Percentiles rank a stretch among this genome's conserved stretches.
These are phyloP conservation scores for Trichoderma sp. DNA, from an alignment of 2,329 filamentous ascomycete genomes.

Conservation along the genomic window DNA sequence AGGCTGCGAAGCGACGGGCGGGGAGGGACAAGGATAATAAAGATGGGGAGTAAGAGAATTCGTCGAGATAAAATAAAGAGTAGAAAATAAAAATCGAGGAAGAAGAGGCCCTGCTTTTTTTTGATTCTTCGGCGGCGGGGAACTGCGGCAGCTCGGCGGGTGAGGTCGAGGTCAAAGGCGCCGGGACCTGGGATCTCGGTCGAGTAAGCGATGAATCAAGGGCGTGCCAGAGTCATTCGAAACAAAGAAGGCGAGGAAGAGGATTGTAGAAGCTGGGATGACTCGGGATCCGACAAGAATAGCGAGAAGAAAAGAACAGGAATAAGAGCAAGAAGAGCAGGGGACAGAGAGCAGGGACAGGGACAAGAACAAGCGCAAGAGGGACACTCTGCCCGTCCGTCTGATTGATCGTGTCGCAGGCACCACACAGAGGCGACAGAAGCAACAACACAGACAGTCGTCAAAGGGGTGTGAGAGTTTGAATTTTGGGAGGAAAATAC, in stretches of 20 bases:
- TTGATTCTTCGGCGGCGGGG: neutral
- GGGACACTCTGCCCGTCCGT: neutral
- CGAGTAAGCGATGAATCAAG: slow-evolving; percentile 22
- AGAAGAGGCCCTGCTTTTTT: neutral
- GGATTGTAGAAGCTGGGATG: neutral
- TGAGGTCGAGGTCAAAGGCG: slow-evolving; percentile 15
- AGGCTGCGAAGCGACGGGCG: slow-evolving; percentile 1
- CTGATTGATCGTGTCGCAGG: neutral
- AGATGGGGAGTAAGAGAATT: neutral
- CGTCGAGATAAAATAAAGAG: neutral
- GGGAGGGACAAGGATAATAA: neutral
- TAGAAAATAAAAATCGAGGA: neutral
- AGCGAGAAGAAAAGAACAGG: neutral
- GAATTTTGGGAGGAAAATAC: neutral
- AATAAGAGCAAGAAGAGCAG: neutral
- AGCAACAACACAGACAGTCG: neutral
- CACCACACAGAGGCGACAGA: neutral
- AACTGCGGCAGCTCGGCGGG: slow-evolving; percentile 10
- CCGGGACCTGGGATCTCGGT: slow-evolving; percentile 21
- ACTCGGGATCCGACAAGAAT: neutral
- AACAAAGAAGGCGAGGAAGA: neutral
- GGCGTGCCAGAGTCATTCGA: slow-evolving; percentile 20
- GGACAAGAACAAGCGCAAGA: slow-evolving; percentile 11
- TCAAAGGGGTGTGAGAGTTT: neutral
- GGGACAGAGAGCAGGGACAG: neutral